Evolutionary conservation across 2,329 filamentous ascomycete genomes (phyloP).

Genomic region (Penicillium fuscoglaucum): DNA sequence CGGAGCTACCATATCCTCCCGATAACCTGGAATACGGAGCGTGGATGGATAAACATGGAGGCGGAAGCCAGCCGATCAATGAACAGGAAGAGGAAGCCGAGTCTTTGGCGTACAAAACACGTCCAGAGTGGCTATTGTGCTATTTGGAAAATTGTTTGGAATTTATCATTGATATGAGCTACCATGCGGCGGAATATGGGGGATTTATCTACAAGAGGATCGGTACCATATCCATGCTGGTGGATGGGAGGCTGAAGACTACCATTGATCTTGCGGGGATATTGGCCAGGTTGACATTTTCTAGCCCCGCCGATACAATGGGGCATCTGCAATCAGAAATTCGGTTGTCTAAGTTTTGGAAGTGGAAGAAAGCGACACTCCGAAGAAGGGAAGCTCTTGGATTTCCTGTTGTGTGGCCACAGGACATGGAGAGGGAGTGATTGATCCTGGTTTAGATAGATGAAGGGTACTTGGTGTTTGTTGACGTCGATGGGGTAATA

Average conservation of each 20-base stretch:
- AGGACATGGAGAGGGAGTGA: neutral
- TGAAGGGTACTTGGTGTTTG: neutral
- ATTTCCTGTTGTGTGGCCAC: neutral
- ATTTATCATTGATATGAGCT: no score
- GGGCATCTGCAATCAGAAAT: no score
- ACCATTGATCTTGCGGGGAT: neutral
- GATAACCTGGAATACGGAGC: no score
- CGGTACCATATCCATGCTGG: neutral
- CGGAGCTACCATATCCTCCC: no score
- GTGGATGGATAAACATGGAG: no score
- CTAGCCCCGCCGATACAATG: neutral
- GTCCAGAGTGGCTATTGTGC: neutral
- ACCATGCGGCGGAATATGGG: neutral
- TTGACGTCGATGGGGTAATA: neutral
- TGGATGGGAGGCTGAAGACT: neutral
- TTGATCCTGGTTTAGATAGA: neutral
- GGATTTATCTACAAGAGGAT: neutral
- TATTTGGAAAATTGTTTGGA: rapidly evolving
- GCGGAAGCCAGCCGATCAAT: no score
- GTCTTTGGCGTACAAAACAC: neutral
- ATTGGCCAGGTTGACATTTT: neutral
- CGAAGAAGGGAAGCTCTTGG: no score
- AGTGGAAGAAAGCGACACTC: neutral
- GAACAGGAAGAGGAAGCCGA: no score
- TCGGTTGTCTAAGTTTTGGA: neutral